A percentile compares a stretch with the other conserved stretches of the same genome.
Evolutionary conservation across 164 flowering plant species (phyloP).

Genomic region (Akebia trifoliata): DNA sequence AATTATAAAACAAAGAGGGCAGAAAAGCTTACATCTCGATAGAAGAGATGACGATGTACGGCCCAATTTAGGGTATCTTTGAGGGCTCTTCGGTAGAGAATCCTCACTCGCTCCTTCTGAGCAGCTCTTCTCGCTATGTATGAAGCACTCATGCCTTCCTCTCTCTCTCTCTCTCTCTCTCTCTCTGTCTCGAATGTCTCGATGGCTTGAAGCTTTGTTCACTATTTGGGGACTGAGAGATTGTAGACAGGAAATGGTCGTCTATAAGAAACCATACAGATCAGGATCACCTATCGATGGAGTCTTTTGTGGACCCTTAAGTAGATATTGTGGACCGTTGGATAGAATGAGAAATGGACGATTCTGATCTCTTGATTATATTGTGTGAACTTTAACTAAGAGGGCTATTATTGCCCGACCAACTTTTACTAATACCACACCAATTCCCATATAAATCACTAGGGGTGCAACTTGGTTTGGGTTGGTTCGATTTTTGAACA

Average conservation of each 20-base stretch:
- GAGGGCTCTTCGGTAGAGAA: conserved; percentile 84
- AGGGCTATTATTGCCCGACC: too few species aligned
- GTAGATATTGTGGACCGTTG: too few species aligned
- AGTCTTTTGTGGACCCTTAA: too few species aligned
- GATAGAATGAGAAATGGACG: too few species aligned
- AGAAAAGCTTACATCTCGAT: conserved; percentile 51
- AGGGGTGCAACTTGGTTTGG: too few species aligned
- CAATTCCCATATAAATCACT: too few species aligned
- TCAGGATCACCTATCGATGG: too few species aligned
- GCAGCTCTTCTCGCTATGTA: conserved; percentile 78
- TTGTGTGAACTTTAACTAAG: too few species aligned
- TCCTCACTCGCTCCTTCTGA: conserved; percentile 92
- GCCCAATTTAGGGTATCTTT: conserved; percentile 98
- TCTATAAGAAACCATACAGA: background rate
- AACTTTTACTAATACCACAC: too few species aligned
- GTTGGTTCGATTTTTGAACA: too few species aligned
- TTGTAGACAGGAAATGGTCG: background rate
- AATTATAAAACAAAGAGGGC: conserved; percentile 4
- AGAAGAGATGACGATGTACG: conserved; percentile 95
- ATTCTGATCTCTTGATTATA: too few species aligned
- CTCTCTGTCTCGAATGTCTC: background rate
- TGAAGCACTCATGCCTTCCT: conserved; percentile 50
- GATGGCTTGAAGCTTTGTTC: background rate
- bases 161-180: conserved; percentile 14
- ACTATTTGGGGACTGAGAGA: background rate